phyloP scores from a whole-genome alignment of 208 protist species.

The Acanthamoeba culbertsoni region DNA sequence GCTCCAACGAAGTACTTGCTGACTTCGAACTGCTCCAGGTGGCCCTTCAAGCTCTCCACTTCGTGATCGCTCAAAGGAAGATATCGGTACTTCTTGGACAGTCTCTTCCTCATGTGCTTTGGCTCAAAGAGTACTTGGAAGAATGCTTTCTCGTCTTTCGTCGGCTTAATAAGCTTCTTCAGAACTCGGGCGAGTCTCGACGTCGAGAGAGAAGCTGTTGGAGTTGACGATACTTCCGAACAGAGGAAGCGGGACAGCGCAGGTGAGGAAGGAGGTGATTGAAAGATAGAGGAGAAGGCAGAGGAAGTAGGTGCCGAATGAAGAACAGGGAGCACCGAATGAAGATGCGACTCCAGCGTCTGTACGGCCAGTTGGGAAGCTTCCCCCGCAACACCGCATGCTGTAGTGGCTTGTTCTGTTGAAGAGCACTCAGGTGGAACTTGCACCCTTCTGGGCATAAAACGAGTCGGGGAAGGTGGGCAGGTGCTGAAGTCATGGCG shows the following conservation, averaged over 20 bases:
- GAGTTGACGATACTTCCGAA: background rate
- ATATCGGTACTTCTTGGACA: background rate
- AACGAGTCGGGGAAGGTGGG: background rate
- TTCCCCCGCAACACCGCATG: background rate
- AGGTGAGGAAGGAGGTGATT: background rate
- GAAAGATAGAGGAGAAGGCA: background rate
- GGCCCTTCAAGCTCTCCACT: background rate
- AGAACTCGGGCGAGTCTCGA: background rate
- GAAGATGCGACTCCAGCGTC: background rate
- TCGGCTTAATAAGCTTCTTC: background rate
- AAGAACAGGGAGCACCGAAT: background rate
- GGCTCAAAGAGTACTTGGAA: background rate
- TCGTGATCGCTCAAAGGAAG: background rate
- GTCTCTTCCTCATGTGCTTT: background rate
- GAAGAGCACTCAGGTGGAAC: background rate
- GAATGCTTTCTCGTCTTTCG: background rate
- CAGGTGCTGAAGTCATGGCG: conserved; percentile 14
- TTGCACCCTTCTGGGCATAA: background rate
- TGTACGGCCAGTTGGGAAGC: background rate
- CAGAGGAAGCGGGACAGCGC: background rate
- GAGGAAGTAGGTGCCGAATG: background rate
- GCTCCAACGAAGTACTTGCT: conserved; percentile 28
- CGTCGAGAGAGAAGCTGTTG: background rate
- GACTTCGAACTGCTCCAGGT: background rate
- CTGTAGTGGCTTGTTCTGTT: background rate